Percentiles rank a stretch among this genome's conserved stretches.
These are phyloP conservation scores for Chaetomiaceae sp. DNA, from an alignment of 2,329 filamentous ascomycete species.

Conservation along the genomic window DNA sequence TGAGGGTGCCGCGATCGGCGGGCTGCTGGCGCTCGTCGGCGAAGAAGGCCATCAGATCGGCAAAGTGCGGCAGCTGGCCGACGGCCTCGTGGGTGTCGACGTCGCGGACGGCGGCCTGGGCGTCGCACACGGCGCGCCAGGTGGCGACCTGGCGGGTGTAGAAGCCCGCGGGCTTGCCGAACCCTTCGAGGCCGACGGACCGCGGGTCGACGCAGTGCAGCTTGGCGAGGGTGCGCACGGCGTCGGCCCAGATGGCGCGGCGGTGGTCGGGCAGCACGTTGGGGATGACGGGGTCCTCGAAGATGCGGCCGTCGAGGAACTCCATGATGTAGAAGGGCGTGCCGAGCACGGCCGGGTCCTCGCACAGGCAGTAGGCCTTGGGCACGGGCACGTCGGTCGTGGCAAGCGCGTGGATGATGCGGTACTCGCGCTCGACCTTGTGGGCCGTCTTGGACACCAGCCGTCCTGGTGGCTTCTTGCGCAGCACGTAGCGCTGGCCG, in stretches of 20 bases:
- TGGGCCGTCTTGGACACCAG: constrained; percentile 91
- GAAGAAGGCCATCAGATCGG: constrained; percentile 76
- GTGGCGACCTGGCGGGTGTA: constrained; percentile 82
- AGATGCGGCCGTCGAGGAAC: constrained; percentile 88
- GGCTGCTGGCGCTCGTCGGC: constrained; percentile 63
- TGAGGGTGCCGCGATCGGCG: constrained; percentile 67
- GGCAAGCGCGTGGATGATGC: constrained; percentile 73
- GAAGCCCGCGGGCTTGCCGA: constrained; percentile 70
- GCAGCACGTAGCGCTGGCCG: constrained; percentile 73
- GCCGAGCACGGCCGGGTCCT: constrained; percentile 72
- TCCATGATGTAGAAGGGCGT: constrained; percentile 98
- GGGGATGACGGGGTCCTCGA: constrained; percentile 81
- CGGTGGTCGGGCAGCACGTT: constrained; percentile 63
- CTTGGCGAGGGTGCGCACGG: constrained; percentile 73
- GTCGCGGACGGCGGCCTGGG: constrained; percentile 70
- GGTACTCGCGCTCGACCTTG: constrained; percentile 92
- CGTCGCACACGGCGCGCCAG: constrained; percentile 69
- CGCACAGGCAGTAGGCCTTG: constrained; percentile 75
- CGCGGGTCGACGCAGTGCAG: constrained; percentile 70
- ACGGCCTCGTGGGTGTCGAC: constrained; percentile 70
- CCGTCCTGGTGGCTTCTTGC: constrained; percentile 96
- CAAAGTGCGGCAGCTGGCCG: constrained; percentile 76
- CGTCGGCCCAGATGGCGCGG: constrained; percentile 76
- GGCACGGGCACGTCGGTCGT: constrained; percentile 79
- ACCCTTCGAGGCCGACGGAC: constrained; percentile 61